Evolutionary conservation across 495 filamentous ascomycete genomes (phyloP), one percentile per base, ranked within the genome.

Genomic region (Talaromyces stipitatus): DNA sequence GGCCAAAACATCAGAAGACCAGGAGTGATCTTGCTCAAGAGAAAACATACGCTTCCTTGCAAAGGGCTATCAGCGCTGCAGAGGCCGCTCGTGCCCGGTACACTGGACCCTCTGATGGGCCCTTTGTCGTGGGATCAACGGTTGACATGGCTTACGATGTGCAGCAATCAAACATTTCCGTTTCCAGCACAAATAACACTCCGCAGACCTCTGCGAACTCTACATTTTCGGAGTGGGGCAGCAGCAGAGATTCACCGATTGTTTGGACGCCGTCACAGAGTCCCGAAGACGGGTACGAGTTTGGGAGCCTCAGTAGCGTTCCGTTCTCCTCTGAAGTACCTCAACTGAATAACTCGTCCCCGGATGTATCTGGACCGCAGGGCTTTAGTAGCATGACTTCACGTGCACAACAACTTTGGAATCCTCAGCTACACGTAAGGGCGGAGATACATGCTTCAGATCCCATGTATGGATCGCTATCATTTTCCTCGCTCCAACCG

Each of bases 41-140:
- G 50, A 73, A 72, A 38, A 78, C 72, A 2, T 75, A 75, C 58
- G 72, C 72, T 3, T 76, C 73, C 20, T 58, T 78, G 51, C 75
- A 78, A 57, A 61, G 73, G 46, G 75, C 75, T 11, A 61, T 78
- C 56, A 72, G 75, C 60, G 73, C 72, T 43, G 75, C 74, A 14
- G 71, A 68, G 55, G 71, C 72, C 30, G 73, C 72, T 43, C 66
- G 73, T 1, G 68, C 71, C 45, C 70, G 67, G 4, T 74, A 69
- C 59, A 58, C 61, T 43, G 30, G 38, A 4, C 12, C 30, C 11
- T 9, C 54, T 26, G 29, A 53, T 27, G 32, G 20, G 2, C 24
- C 45, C 0, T 20, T 24, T 16, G 16, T n/a, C 14, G 3, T 43
- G 3, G 38, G 11, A 36, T 9, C 16, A 5, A 36, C 47, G 29